Base-by-base conservation (phyloP, 2,329 filamentous ascomycete species). In the Xylariaceae sp. region DNA sequence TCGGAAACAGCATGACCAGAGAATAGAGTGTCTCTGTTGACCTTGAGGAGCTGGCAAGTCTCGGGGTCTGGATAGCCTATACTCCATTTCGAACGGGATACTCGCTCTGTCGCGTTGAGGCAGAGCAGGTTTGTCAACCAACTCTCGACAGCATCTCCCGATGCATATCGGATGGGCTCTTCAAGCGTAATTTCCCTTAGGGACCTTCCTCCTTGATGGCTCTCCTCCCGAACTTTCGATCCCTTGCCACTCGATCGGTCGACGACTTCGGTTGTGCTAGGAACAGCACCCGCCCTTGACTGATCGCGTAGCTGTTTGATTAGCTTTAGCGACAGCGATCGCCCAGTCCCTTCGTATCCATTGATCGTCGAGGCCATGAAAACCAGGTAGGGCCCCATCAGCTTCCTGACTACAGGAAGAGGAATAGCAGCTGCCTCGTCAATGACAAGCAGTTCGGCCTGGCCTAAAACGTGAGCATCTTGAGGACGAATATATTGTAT, bases 301-400 rank as follows among this genome's bases (percentile, higher is more conserved):
- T 98, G 90, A 57, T 98, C 91, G 44, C 93, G 84, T 18, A 98
- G 79, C 66, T 98, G 91, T 63, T 97, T 94, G 50, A 98, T 96
- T 51, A 98, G 76, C 69, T 98, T 98, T 40, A 98, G 72, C 1
- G 93, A 97, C 4, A 98, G 75, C 1, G 93, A 97, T 43, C 93
- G 82, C 31, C 93, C 93, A 6, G 93, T 98, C 42, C 93, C 93
- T 69, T 98, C 93, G 62, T 98, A 98, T 44, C 93, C 93, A 61
- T 97, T 97, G 69, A 98, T 96, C 2, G 93, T 98, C 1, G 93
- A 98, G 1, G 94, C 89, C 93, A 98, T 97, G 67, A 98, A 98
- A 8, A 97, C 89, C 29, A 98, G 73, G 64, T 98, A 98, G 12
- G 91, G 91, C 0, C 93, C 93, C 80, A 98, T 90, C 31, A 98